Percentiles rank a stretch among this genome's conserved stretches.
These are phyloP conservation scores for Penicillium parvum DNA, from an alignment of 495 filamentous ascomycete species.

Conservation along the genomic window DNA sequence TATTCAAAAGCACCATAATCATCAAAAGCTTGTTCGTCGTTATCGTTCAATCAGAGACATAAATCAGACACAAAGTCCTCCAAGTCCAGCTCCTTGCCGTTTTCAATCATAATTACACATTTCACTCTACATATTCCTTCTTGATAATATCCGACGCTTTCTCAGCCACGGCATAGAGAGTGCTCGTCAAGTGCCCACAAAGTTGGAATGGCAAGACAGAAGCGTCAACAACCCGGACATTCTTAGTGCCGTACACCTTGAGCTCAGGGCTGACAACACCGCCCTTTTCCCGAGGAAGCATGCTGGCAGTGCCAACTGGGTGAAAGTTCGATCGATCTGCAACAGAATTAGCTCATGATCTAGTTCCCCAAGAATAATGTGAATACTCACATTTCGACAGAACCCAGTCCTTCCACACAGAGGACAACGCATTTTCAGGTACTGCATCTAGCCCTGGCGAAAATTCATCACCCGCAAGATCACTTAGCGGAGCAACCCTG, in stretches of 20 bases:
- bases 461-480: constrained; percentile 17
- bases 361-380: background rate
- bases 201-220: constrained; percentile 56
- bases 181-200: constrained; percentile 46
- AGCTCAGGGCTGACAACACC: constrained; percentile 44
- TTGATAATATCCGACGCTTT: constrained; percentile 43
- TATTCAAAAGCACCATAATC: too few species aligned
- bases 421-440: constrained; percentile 12
- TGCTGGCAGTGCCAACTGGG: constrained; percentile 46
- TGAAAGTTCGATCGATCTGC: constrained; percentile 36
- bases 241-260: constrained; percentile 44
- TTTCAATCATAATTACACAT: too few species aligned
- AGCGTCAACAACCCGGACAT: constrained; percentile 51
- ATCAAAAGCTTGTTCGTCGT: too few species aligned
- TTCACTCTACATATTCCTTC: constrained; percentile 20
- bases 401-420: constrained; percentile 18
- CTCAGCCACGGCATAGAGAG: constrained; percentile 58
- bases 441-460: constrained; percentile 13
- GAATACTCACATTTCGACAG: constrained; percentile 19
- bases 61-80: too few species aligned
- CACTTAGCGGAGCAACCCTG: constrained; percentile 8
- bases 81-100: too few species aligned
- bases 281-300: constrained; percentile 51
- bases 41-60: too few species aligned
- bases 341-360: constrained; percentile 12